Base-by-base conservation (phyloP, 331 rosid species). In the Quercus phellos region DNA sequence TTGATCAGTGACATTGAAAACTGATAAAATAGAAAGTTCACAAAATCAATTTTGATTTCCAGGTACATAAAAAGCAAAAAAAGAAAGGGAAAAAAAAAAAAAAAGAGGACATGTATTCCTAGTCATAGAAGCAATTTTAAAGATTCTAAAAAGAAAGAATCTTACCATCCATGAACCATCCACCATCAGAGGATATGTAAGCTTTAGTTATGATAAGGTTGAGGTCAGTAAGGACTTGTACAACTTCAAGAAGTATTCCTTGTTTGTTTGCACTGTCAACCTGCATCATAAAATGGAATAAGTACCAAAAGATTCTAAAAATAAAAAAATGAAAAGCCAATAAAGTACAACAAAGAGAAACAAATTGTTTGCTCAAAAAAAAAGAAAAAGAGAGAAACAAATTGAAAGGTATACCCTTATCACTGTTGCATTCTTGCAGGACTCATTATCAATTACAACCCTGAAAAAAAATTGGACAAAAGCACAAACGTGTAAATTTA, bases 151-250 rank as follows among this genome's bases (percentile, higher is more conserved):
- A 50, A 53, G 35, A 18, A 79, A 43, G 60, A 69, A 26, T 21
- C 50, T 84, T 88, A 95, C 99, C 99, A 81, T 92, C 99, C 98
- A 95, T 95, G 90, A 95, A 95, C 99, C 99, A 95, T 79, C 92
- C 92, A 56, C 98, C 99, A 87, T 95, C 99, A 42, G 94, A 95
- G 68, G 97, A 89, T 76, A 95, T 90, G 74, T 95, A 95, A 54
- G 99, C 99, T 83, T 95, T 95, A 21, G 81, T 85, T 76, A 95
- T 84, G 63, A 86, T 87, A 46, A 95, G 96, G 77, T 90, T 83
- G 18, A 95, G 89, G 89, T 95, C 99, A 68, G 99, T 93, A 27
- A 95, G 96, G 50, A 91, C 84, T 82, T 91, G 98, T 63, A 92
- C 92, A 69, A 89, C 99, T 81, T 92, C 99, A 19, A 95, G 91